phyloP scores from a whole-genome alignment of 2,329 filamentous ascomycete species.

The Camptophora hylomeconis region DNA sequence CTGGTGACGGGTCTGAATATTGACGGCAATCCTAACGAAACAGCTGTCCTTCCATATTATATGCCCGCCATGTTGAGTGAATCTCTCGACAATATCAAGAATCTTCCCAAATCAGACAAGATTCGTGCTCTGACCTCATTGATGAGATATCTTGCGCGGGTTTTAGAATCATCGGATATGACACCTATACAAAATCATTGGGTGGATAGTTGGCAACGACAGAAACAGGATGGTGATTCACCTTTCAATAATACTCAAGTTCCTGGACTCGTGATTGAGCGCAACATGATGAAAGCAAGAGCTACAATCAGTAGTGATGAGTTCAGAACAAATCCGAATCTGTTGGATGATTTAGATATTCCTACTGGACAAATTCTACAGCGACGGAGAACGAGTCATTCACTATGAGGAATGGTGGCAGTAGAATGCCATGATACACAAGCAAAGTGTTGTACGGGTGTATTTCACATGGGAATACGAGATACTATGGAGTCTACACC shows the following conservation, averaged over 20 bases:
- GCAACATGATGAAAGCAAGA: conserved; percentile 19
- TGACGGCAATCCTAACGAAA: conserved; percentile 22
- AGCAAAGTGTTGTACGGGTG: too few relatives aligned
- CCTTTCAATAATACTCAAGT: too few relatives aligned
- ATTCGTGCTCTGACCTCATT: conserved; percentile 16
- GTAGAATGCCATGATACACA: too few relatives aligned
- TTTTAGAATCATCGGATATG: conserved; percentile 12
- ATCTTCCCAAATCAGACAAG: conserved; percentile 13
- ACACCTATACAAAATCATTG: not conserved
- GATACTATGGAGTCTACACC: too few relatives aligned
- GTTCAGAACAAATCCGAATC: conserved; percentile 18
- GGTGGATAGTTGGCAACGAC: conserved; percentile 3
- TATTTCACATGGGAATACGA: too few relatives aligned
- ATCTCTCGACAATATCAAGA: conserved; percentile 17
- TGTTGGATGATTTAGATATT: conserved; percentile 18
- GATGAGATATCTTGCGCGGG: conserved; percentile 20
- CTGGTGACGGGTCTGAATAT: conserved; percentile 23
- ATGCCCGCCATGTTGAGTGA: conserved; percentile 25
- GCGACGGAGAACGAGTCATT: conserved; percentile 14
- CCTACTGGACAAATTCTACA: conserved; percentile 16
- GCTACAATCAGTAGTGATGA: conserved; percentile 17
- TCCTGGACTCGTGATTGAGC: conserved; percentile 19
- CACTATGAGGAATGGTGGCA: conserved; percentile 6
- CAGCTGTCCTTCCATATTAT: conserved; percentile 26
- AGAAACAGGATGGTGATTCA: too few relatives aligned